Percentiles rank a stretch among this genome's conserved stretches.
Evolutionary conservation across 441 rosid genomes (phyloP).

Genomic region (Melastoma candidum): DNA sequence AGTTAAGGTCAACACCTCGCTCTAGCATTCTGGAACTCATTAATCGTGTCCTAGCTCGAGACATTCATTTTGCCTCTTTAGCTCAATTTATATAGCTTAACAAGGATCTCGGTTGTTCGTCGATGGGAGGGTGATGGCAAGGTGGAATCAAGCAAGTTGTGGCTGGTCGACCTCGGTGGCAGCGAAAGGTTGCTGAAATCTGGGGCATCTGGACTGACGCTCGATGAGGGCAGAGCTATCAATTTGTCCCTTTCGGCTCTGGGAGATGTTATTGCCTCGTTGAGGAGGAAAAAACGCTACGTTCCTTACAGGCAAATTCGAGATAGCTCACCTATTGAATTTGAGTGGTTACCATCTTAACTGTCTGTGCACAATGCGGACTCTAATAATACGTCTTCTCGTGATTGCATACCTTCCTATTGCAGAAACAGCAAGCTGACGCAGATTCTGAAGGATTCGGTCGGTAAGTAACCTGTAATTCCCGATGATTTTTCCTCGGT

Average conservation of each 20-base stretch:
- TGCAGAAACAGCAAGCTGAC: conserved; percentile 98
- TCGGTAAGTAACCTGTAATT: conserved; percentile 33
- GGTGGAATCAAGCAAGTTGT: conserved; percentile 66
- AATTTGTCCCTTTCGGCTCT: conserved; percentile 91
- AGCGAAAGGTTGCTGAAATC: conserved; percentile 79
- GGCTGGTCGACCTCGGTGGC: conserved; percentile 98
- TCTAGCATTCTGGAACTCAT: background rate
- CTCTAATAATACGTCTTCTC: conserved; percentile 10
- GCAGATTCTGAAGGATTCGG: conserved; percentile 87
- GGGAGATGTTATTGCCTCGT: conserved; percentile 88
- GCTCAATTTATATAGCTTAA: conserved; percentile 68
- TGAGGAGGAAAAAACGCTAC: conserved; percentile 74
- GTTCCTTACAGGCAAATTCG: conserved; percentile 56
- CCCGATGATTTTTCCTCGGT: too few relatives aligned
- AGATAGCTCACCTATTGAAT: too few relatives aligned
- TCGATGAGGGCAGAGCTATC: conserved; percentile 83
- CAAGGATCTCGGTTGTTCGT: conserved; percentile 59
- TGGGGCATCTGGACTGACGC: conserved; percentile 70
- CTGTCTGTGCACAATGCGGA: conserved; percentile 2
- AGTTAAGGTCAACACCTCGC: conserved; percentile 21
- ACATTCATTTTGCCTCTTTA: conserved; percentile 41
- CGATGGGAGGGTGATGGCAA: conserved; percentile 44
- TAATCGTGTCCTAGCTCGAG: conserved; percentile 18
- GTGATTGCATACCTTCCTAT: conserved; percentile 16
- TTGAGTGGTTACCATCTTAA: too few relatives aligned